phyloP scores from a whole-genome alignment of 2,329 filamentous ascomycete species.

The Colletotrichum destructivum region DNA sequence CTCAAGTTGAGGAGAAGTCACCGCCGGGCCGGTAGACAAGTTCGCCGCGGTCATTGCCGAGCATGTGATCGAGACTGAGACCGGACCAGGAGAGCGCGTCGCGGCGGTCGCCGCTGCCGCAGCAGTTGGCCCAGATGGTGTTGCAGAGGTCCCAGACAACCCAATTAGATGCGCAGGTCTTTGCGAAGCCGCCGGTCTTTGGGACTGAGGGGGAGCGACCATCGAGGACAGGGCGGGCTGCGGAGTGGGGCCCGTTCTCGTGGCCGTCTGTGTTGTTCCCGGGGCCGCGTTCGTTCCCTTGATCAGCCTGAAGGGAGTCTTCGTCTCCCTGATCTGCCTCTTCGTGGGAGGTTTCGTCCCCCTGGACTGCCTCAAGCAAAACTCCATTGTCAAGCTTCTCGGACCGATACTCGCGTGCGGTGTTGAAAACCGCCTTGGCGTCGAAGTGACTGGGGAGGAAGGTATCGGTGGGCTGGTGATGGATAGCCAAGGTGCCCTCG shows the following conservation, averaged over 20 bases:
- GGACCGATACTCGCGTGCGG: too few species aligned
- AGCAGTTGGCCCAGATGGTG: slow-evolving; percentile 21
- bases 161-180: slow-evolving; percentile 19
- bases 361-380: not conserved
- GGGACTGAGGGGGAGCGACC: not conserved
- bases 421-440: not conserved
- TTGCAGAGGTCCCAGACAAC: slow-evolving; percentile 22
- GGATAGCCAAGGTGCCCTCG: not conserved
- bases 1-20: slow-evolving; percentile 22
- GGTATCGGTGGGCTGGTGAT: not conserved
- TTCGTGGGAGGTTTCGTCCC: not conserved
- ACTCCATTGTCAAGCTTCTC: not conserved
- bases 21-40: slow-evolving; percentile 23
- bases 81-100: slow-evolving; percentile 14
- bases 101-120: slow-evolving; percentile 4
- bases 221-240: not conserved
- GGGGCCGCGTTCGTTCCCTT: too few species aligned
- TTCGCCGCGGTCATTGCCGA: slow-evolving; percentile 27
- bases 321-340: too few species aligned
- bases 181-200: not conserved
- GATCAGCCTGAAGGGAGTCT: too few species aligned
- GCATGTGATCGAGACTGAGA: slow-evolving; percentile 31
- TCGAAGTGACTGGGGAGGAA: too few species aligned
- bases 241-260: not conserved
- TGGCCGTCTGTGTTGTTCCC: not conserved